Evolutionary conservation across 139 green algal genomes (phyloP), one percentile per base, ranked within the genome.

Genomic region (Raphidocelis subcapitata): DNA sequence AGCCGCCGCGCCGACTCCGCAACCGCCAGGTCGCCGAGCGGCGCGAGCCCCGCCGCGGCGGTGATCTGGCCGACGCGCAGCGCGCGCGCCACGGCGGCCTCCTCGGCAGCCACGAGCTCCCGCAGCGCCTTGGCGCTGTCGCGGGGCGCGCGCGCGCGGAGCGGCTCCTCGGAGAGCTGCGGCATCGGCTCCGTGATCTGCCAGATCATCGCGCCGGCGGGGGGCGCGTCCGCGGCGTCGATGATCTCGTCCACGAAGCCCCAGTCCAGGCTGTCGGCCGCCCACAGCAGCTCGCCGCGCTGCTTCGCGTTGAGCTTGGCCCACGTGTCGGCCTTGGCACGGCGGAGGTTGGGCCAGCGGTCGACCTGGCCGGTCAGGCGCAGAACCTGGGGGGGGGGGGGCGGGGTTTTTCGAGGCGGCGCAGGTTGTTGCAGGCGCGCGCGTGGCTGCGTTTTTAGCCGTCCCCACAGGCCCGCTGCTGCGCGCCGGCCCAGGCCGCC

Each of bases 211-310:
- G 46, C 57, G 41, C 29, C 56, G 28, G 28, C 28, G 14, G 41
- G 44, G 1, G 69, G 33, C 3, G 32, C 46, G 23, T 47, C 41
- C 31, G 59, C 70, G 21, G 61, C 32, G 46, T 77, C 36, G 4
- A 36, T 46, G 12, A 77, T 63, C 15, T 70, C 33, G 35, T 33
- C 36, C 44, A 77, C 28, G 47, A 77, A 77, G 70, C 62, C 69
- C 70, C 70, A 77, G 60, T 77, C 70, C 61, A 77, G 26, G 14
- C 37, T 15, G 33, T 77, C 70, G 29, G 70, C 62, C 4, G 70
- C 70, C 5, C 36, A 35, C 61, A 77, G 60, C 32, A 77, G 32
- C 5, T 49, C 41, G 41, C 41, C 41, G 41, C 35, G 44, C 70
- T 77, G 68, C 61, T 77, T 77, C 15, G 70, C 60, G 12, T 8